phyloP scores from a whole-genome alignment of 129 eudicot genomes.

The Flaveria trinervia region DNA sequence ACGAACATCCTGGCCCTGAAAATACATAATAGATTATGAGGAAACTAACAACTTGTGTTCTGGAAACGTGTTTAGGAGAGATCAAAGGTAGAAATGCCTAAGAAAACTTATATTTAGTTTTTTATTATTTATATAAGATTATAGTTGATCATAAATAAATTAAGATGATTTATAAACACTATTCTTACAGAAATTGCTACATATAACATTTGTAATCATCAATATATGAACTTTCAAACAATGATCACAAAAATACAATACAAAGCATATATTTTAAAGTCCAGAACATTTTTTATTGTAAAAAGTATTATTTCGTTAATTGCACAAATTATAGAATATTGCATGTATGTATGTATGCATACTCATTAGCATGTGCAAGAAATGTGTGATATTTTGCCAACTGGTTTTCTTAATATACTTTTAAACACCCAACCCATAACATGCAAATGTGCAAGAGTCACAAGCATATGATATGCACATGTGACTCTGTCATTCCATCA shows the following conservation, averaged over 20 bases:
- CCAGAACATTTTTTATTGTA: too few species aligned
- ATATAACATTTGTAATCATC: background rate
- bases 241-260: too few species aligned
- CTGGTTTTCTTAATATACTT: background rate
- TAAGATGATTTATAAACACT: background rate
- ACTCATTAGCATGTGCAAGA: constrained; percentile 20
- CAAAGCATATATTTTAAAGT: too few species aligned
- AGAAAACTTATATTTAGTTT: background rate
- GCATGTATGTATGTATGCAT: background rate
- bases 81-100: too few species aligned
- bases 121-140: background rate
- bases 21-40: background rate
- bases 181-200: background rate
- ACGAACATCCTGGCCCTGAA: constrained; percentile 91
- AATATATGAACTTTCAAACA: too few species aligned
- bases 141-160: background rate
- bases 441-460: constrained; percentile 32
- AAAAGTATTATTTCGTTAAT: too few species aligned
- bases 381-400: constrained; percentile 3
- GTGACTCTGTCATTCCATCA: constrained; percentile 28
- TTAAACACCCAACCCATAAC: constrained; percentile 9
- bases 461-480: constrained; percentile 34
- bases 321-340: too few species aligned
- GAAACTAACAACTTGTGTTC: background rate
- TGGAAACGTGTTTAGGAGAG: too few species aligned